Percentiles rank a stretch among this genome's conserved stretches.
phyloP scores from a whole-genome alignment of 202 grass and related monocot species.

The Brachypodium distachyon region DNA sequence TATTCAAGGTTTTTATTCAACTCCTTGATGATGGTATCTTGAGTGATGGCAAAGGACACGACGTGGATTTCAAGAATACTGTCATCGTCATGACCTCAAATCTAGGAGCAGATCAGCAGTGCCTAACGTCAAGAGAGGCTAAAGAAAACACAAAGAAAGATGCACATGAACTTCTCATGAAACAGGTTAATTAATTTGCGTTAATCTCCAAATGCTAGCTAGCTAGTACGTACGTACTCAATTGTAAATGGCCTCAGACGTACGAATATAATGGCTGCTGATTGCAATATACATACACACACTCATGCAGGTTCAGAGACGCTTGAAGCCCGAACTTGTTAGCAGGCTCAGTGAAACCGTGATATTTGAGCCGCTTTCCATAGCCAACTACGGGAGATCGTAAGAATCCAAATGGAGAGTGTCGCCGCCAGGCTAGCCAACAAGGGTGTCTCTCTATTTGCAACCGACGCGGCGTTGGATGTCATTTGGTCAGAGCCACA shows the following conservation, averaged over 20 bases:
- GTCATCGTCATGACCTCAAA: slow-evolving; percentile 40
- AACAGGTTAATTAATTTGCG: neutral
- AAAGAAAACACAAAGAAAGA: neutral
- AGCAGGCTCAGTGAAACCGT: too few species aligned
- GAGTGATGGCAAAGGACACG: slow-evolving; percentile 21
- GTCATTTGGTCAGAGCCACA: too few species aligned
- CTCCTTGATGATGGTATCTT: slow-evolving; percentile 26
- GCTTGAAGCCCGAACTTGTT: too few species aligned
- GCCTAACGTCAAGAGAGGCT: neutral
- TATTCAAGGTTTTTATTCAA: slow-evolving; percentile 37
- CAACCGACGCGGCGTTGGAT: too few species aligned
- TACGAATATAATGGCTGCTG: too few species aligned
- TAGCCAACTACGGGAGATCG: too few species aligned
- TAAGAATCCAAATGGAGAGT: too few species aligned
- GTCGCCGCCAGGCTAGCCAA: too few species aligned
- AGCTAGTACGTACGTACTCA: too few species aligned
- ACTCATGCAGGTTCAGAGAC: neutral
- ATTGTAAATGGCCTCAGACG: too few species aligned
- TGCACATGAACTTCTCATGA: slow-evolving; percentile 7
- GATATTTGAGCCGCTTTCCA: too few species aligned
- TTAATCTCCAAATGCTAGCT: neutral
- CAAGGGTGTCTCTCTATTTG: too few species aligned
- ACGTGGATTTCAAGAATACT: slow-evolving; percentile 24
- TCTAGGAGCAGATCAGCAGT: slow-evolving; percentile 23
- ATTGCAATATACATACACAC: neutral